Percentiles rank a stretch among this genome's conserved stretches.
These are phyloP conservation scores for Mycena chlorophos DNA, from an alignment of 768 basidiomycete species.

Conservation along the genomic window DNA sequence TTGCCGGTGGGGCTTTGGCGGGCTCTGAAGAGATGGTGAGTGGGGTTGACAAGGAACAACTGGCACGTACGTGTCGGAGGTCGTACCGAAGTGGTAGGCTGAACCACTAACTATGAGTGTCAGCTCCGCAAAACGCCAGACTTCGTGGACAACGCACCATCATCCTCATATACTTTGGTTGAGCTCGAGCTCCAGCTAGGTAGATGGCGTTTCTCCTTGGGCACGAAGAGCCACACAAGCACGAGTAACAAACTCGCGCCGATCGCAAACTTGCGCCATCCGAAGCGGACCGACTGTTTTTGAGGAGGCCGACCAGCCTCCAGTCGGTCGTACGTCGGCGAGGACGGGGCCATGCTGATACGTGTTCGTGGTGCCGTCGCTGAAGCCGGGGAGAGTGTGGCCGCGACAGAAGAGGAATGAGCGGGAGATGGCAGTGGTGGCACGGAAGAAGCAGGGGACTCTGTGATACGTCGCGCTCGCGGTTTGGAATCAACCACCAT, in stretches of 20 bases:
- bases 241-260: constrained; percentile 56
- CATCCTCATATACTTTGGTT: constrained; percentile 23
- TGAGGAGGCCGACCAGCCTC: constrained; percentile 60
- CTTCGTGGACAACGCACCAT: constrained; percentile 2
- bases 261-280: constrained; percentile 70
- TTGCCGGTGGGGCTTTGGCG: background rate
- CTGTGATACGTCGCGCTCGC: too few species aligned
- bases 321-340: constrained; percentile 58
- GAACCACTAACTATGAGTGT: background rate
- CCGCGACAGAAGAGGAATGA: constrained; percentile 6
- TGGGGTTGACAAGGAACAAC: background rate
- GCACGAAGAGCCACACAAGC: constrained; percentile 69
- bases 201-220: constrained; percentile 32
- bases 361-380: constrained; percentile 2
- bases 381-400: constrained; percentile 5
- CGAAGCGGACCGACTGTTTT: constrained; percentile 32
- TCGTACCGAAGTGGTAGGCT: background rate
- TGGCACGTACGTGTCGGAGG: background rate
- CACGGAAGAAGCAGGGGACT: too few species aligned
- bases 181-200: constrained; percentile 23
- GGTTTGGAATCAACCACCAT: background rate
- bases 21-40: background rate
- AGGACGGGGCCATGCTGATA: constrained; percentile 24
- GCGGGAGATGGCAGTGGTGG: background rate
- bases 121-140: background rate